These are phyloP conservation scores for Cladophialophora yegresii DNA, from an alignment of 2,329 filamentous ascomycete genomes.

Conservation along the genomic window DNA sequence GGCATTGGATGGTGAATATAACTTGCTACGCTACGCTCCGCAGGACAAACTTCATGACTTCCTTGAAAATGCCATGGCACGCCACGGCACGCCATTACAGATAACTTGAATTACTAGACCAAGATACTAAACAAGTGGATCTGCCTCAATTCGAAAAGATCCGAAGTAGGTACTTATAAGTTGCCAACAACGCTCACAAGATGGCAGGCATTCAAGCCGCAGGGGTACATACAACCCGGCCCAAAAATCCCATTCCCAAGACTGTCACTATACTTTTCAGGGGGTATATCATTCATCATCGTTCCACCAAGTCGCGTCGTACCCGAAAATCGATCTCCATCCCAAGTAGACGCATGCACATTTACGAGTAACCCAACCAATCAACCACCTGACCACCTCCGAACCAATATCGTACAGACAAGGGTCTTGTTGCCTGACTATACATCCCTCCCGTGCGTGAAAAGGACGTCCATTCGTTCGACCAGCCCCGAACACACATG, in stretches of 20 bases:
- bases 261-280: not conserved
- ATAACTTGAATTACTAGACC: not conserved
- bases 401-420: not conserved
- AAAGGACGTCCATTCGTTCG: not conserved
- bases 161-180: not conserved
- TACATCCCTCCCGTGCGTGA: not conserved
- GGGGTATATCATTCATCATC: conserved; percentile 4
- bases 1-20: too few species aligned
- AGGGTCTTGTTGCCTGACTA: not conserved
- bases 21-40: too few species aligned
- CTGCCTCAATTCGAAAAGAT: not conserved
- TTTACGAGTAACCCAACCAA: not conserved
- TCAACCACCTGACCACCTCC: not conserved
- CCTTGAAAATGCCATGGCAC: not conserved
- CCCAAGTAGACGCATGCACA: not conserved
- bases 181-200: not conserved
- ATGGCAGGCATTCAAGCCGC: not conserved
- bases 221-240: too few species aligned
- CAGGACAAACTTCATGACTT: not conserved
- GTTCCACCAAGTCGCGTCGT: not conserved
- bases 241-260: not conserved
- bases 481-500: not conserved
- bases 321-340: not conserved
- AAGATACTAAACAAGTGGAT: not conserved
- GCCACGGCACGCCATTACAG: not conserved